Evolutionary conservation across 495 filamentous ascomycete genomes (phyloP).

Genomic region (Thermochaetoides thermophila): DNA sequence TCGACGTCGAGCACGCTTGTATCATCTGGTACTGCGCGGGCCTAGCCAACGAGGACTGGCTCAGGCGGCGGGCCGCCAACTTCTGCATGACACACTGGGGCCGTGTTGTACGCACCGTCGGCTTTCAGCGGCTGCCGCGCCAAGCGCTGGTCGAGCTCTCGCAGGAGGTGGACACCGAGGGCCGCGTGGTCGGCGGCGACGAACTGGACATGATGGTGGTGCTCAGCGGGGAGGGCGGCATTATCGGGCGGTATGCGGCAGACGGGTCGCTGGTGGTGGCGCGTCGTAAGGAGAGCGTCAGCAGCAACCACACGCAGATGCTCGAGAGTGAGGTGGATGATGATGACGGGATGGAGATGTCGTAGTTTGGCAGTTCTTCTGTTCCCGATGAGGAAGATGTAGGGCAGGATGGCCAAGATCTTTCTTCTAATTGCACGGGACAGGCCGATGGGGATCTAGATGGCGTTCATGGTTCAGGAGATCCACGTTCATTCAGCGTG

Average conservation of each 20-base stretch:
- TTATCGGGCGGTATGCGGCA: constrained; percentile 35
- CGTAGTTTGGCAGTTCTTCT: constrained; percentile 18
- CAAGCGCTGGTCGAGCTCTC: constrained; percentile 75
- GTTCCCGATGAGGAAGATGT: too few species aligned
- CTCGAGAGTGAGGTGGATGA: constrained; percentile 49
- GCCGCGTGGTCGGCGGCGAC: constrained; percentile 66
- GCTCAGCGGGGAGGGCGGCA: too few species aligned
- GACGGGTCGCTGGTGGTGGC: constrained; percentile 36
- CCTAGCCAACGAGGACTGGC: constrained; percentile 81
- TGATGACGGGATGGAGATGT: constrained; percentile 45
- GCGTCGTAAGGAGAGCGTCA: constrained; percentile 40
- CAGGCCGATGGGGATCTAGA: too few species aligned
- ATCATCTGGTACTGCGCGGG: constrained; percentile 91
- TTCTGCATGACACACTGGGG: constrained; percentile 94
- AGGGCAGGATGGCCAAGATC: too few species aligned
- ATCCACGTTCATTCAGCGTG: too few species aligned
- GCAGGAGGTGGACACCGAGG: constrained; percentile 82
- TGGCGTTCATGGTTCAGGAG: too few species aligned
- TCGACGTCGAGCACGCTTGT: constrained; percentile 88
- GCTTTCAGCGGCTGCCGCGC: constrained; percentile 67
- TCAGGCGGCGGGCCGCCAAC: constrained; percentile 67
- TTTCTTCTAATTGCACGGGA: too few species aligned
- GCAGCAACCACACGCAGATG: constrained; percentile 41
- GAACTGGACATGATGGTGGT: constrained; percentile 65
- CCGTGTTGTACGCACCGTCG: constrained; percentile 74